Percentiles rank a stretch among this genome's conserved stretches.
Conservation (phyloP, 352 stramenopile genomes). For the Peronospora destructor region DNA sequence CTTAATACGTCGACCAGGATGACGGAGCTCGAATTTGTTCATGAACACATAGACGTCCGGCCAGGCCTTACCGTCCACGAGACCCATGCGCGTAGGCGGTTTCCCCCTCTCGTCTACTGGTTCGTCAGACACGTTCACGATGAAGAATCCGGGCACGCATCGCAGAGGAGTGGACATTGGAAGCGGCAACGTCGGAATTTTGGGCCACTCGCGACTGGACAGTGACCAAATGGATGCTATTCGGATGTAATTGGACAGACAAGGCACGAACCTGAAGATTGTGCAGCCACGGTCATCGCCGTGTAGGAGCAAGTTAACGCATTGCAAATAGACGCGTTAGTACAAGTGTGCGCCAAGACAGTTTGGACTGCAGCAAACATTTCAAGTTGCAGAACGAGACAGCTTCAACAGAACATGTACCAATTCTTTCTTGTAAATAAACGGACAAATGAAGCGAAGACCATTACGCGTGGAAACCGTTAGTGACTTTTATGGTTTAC, state of each 20-base stretch:
- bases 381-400: background rate
- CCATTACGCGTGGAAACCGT: too few relatives aligned
- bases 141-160: constrained; percentile 38
- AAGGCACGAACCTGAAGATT: background rate
- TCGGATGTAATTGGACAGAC: background rate
- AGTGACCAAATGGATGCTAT: background rate
- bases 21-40: constrained; percentile 19
- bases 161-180: constrained; percentile 15
- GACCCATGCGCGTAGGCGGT: constrained; percentile 34
- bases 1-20: constrained; percentile 28
- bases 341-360: background rate
- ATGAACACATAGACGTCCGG: constrained; percentile 34
- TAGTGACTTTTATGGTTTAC: too few relatives aligned
- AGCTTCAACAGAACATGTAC: background rate
- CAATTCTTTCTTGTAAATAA: background rate
- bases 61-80: constrained; percentile 39
- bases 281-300: background rate
- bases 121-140: constrained; percentile 30
- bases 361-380: background rate
- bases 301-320: background rate
- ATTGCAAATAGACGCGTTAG: background rate
- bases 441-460: too few relatives aligned
- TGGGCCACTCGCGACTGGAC: background rate
- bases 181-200: constrained; percentile 1
- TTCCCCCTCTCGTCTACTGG: constrained; percentile 28